Conservation (phyloP, 2,329 filamentous ascomycete genomes). For the Penicillium paneum region DNA sequence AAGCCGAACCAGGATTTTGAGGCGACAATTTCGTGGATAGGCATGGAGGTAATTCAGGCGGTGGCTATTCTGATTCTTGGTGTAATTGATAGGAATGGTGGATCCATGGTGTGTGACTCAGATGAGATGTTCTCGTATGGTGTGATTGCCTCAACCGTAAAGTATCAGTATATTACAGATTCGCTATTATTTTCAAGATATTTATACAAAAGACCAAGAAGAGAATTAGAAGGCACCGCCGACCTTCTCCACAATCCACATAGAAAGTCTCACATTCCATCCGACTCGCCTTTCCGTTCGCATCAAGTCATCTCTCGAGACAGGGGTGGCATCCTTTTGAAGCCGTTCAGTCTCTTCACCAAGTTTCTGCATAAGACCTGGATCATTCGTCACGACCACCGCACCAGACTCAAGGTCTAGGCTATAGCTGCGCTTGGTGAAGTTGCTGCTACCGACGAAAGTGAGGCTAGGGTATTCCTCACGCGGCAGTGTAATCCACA, state of each 20-base stretch:
- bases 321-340: slow-evolving; percentile 65
- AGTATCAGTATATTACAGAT: slow-evolving; percentile 8
- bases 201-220: slow-evolving; percentile 5
- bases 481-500: slow-evolving; percentile 71
- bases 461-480: slow-evolving; percentile 69
- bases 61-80: background rate
- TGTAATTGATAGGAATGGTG: background rate
- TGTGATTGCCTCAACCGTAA: background rate
- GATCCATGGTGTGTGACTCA: background rate
- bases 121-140: background rate
- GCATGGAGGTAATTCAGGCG: background rate
- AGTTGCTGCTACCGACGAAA: slow-evolving; percentile 88
- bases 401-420: slow-evolving; percentile 89
- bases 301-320: slow-evolving; percentile 75
- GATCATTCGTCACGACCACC: slow-evolving; percentile 76
- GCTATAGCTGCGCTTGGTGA: slow-evolving; percentile 89
- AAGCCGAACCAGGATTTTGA: slow-evolving; percentile 44
- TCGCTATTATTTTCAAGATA: slow-evolving; percentile 1
- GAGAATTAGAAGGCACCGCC: slow-evolving; percentile 73
- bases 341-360: slow-evolving; percentile 77
- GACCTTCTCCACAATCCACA: slow-evolving; percentile 87
- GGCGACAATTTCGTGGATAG: slow-evolving; percentile 21
- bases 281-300: slow-evolving; percentile 79
- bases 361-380: slow-evolving; percentile 67
- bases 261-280: slow-evolving; percentile 78